Base-by-base conservation (phyloP, 108 stramenopile genomes). In the Fragilariopsis cylindrus region DNA sequence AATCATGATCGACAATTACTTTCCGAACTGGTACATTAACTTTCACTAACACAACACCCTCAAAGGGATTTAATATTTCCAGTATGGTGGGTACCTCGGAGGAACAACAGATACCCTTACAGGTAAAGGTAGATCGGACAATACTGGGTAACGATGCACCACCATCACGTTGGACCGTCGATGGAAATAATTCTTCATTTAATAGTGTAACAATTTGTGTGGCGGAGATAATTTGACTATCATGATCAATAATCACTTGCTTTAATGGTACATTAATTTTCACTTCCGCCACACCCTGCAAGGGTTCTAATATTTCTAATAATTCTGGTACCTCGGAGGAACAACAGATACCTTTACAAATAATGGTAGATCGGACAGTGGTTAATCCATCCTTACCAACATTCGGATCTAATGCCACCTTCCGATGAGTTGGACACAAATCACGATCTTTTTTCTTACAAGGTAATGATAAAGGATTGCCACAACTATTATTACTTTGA, bases 181-280 rank as follows among this genome's bases (percentile, higher is more conserved):
- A 63, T 4, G 62, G 62, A 15, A 63, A 63, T 42, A 63, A 44
- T 44, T 63, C 62, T 40, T 44, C 42, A 5, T 63, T 44, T 44
- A 63, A 44, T 0, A 63, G 42, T n/a, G 43, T 43, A 0, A 13
- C 62, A 40, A 63, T 63, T 44, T 63, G 62, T 8, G 62, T 63
- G n/a, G 62, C 62, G 39, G 62, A 63, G 9, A 63, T 45, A 3
- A 63, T 44, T 44, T 44, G 62, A 44, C 42, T 45, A 40, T 63
- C 62, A 44, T 63, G 62, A 40, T 63, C 62, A n/a, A 63, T 11
- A 0, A 63, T 41, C n/a, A 63, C 46, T n/a, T 41, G 40, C n/a
- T 63, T 63, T n/a, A 63, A 44, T 3, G 62, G 62, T 5, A 63
- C 62, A 44, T 63, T 63, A n/a, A 63, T 44, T 44, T 63, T 63